These are phyloP conservation scores for Parachaetomium inaequale DNA, from an alignment of 495 filamentous ascomycete genomes.

Conservation along the genomic window DNA sequence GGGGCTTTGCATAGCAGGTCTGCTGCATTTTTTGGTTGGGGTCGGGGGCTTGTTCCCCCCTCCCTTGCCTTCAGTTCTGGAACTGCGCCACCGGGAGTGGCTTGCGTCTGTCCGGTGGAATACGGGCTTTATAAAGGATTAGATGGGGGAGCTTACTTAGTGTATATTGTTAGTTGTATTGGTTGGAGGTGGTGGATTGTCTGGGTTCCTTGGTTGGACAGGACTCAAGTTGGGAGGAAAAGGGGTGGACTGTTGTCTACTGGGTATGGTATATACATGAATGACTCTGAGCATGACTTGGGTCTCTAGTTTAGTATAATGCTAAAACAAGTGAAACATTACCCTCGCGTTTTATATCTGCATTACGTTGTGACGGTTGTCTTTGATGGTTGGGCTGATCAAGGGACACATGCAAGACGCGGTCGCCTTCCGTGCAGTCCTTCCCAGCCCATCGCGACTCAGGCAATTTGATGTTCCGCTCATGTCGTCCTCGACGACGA, in stretches of 20 bases:
- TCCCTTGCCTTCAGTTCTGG: neutral
- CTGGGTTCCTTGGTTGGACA: neutral
- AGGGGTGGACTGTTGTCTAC: neutral
- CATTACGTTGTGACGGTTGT: too few relatives aligned
- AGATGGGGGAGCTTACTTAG: neutral
- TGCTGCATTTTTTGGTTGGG: neutral
- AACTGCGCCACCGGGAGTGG: neutral
- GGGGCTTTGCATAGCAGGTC: neutral
- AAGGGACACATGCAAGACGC: too few relatives aligned
- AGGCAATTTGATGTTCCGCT: too few relatives aligned
- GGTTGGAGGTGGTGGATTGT: neutral
- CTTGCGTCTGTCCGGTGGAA: neutral
- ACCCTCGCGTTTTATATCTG: neutral
- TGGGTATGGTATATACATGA: neutral
- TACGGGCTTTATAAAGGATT: neutral
- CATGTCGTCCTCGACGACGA: too few relatives aligned
- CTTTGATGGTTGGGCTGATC: too few relatives aligned
- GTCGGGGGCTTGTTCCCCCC: neutral
- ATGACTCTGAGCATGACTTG: neutral
- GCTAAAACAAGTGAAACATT: neutral
- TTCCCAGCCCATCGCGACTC: too few relatives aligned
- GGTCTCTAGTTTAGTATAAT: neutral
- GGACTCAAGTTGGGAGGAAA: neutral
- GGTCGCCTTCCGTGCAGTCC: too few relatives aligned
- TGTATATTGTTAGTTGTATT: neutral